Conservation (phyloP, 495 filamentous ascomycete genomes). For the Wilcoxina mikolae region DNA sequence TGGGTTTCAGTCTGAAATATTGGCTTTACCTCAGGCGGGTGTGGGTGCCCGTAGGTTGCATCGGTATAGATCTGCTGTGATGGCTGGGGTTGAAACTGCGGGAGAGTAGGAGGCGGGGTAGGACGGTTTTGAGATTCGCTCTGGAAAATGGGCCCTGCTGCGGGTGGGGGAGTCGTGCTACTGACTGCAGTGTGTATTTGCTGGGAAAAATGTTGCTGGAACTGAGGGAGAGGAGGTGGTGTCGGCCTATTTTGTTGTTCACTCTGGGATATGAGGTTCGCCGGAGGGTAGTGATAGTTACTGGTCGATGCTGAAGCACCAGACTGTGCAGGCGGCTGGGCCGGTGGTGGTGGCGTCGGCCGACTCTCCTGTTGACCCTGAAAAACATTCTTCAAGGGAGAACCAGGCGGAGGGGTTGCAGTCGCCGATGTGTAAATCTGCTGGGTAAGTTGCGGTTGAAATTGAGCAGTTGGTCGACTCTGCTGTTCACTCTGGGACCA, state of each 20-base stretch:
- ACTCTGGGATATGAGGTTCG: neutral
- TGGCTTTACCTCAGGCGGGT: too few species aligned
- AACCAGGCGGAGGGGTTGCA: neutral
- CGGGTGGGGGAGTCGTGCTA: too few species aligned
- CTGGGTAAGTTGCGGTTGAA: neutral
- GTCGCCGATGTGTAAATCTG: conserved; percentile 5
- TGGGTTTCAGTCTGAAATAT: neutral
- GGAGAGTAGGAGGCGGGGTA: conserved; percentile 7
- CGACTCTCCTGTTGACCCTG: neutral
- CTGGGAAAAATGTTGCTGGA: too few species aligned
- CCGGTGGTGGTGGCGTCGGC: neutral
- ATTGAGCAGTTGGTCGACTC: neutral
- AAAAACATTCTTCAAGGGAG: neutral
- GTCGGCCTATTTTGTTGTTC: neutral
- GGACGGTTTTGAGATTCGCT: neutral
- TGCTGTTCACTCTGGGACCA: neutral
- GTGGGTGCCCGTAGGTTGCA: neutral
- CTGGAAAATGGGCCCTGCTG: too few species aligned
- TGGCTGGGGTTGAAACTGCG: conserved; percentile 5
- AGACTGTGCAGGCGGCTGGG: neutral
- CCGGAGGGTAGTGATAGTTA: neutral
- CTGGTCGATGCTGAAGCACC: neutral
- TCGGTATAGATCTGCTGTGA: neutral
- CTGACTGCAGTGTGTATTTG: too few species aligned
- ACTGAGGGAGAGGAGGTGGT: conserved; percentile 9